Evolutionary conservation across 441 rosid species (phyloP), one percentile per base, ranked within the genome.

Genomic region (Erodium moschatum): DNA sequence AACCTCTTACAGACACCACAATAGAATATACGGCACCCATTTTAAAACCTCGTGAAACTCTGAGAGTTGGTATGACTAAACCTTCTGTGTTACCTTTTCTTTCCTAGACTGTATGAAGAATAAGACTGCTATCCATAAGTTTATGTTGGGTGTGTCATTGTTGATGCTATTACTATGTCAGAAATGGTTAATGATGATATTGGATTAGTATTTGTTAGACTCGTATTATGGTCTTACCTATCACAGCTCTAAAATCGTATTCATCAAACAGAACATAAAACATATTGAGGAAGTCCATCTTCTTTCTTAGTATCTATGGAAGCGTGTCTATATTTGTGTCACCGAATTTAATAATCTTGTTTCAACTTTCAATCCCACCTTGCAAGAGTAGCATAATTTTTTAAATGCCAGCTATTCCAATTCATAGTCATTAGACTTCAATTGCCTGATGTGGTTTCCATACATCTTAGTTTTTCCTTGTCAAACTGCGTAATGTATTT

Each of bases 1-100:
- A 73, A 66, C 82, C 81, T 50, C 64, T 70, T 66, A 72, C 74
- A 71, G 80, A 77, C 64, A 70, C 74, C 69, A 56, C 72, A 52
- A 58, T 61, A 73, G 74, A 73, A 50, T 75, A 66, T 27, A 77
- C 71, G 64, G 66, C 71, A 69, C 58, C 72, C 68, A 72, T 68
- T 44, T 77, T 68, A 68, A 72, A 77, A 69, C 69, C 65, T 62
- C 64, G 69, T 19, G 70, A 68, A 63, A 6, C 70, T 64, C 70
- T 60, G 75, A 79, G 72, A 54, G 7, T 15, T 70, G 85, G 90
- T 84, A 66, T 46, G 21, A 29, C 61, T 15, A 54, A 15, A 54
- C 20, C 19, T 54, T 54, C 8, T 16, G 16, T 54, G 20, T 54
- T 16, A 15, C 8, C n/a, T 54, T 54, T 54, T 54, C 61, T 54